Base-by-base conservation (phyloP, 2,329 filamentous ascomycete species). In the Colletotrichum endophyticum region DNA sequence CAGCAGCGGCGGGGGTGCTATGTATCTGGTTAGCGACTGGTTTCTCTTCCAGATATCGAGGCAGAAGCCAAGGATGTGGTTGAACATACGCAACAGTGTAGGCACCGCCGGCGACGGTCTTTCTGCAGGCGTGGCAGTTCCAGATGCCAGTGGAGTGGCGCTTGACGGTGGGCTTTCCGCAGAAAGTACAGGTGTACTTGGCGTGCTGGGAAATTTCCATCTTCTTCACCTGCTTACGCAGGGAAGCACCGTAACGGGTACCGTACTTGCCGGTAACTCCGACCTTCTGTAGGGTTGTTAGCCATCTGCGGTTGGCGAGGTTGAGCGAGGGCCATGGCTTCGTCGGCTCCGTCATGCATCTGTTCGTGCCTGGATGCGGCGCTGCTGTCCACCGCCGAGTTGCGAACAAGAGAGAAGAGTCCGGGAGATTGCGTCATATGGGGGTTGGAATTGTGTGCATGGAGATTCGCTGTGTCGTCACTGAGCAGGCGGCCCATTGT, bases 171-270 rank as follows among this genome's bases (percentile, higher is more conserved):
- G 93, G 94, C 94, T 99, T 99, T 86, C 96, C 96, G 93, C 96
- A 98, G 95, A 99, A 99, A 81, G 96, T 96, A 94, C 96, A 99
- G 86, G 94, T 93, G 86, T 98, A 99, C 88, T 94, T 94, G 91
- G 96, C 95, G 92, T 99, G 97, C 90, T 99, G 97, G 85, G 95
- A 95, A 88, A 99, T 95, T 94, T 99, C 97, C 94, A 98, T 98
- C 95, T 98, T 98, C 95, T 99, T 99, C 2, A 88, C 86, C 84
- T 88, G 96, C 93, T 99, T 99, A 91, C 96, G 95, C 90, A 99
- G 95, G 85, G 97, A 99, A 87, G 97, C 96, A 96, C 96, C 97
- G 90, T 98, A 98, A 93, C 95, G 96, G 83, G 94, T 96, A 92
- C 96, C 96, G 91, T 98, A 98, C 94, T 98, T 98, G 71, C 79